Evolutionary conservation across 108 stramenopile genomes (phyloP).

Genomic region (Cyclotella baltica): DNA sequence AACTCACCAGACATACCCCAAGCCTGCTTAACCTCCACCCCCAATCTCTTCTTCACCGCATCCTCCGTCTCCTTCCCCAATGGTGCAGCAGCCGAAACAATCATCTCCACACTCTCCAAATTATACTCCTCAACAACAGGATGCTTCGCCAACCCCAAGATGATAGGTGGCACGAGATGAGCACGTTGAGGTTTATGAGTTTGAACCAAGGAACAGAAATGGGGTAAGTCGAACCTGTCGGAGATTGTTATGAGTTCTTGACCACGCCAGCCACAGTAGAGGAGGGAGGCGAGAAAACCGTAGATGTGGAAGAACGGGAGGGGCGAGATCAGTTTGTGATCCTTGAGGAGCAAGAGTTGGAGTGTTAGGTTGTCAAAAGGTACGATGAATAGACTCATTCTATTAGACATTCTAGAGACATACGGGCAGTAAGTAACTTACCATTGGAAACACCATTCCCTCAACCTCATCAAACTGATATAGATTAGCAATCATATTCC

Average conservation of each 20-base stretch:
- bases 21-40: constrained; percentile 74
- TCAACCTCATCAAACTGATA: constrained; percentile 73
- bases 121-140: constrained; percentile 86
- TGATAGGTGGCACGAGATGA: constrained; percentile 93
- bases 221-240: constrained; percentile 80
- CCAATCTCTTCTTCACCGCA: constrained; percentile 69
- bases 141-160: constrained; percentile 77
- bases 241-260: constrained; percentile 77
- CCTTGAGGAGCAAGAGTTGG: constrained; percentile 13
- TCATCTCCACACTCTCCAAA: constrained; percentile 64
- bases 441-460: constrained; percentile 46
- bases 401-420: background rate
- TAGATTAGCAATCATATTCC: constrained; percentile 84
- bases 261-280: constrained; percentile 77
- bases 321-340: constrained; percentile 77
- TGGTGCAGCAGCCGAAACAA: constrained; percentile 88
- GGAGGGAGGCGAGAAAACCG: constrained; percentile 69
- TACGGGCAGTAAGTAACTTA: background rate
- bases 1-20: constrained; percentile 84
- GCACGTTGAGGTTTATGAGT: constrained; percentile 74
- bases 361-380: too few species aligned
- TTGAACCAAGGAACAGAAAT: constrained; percentile 78
- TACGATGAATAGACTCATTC: too few species aligned
- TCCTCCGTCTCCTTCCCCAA: constrained; percentile 75
- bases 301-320: constrained; percentile 96